Base-by-base conservation (phyloP, 345 rosid genomes). In the Gossypium raimondii region DNA sequence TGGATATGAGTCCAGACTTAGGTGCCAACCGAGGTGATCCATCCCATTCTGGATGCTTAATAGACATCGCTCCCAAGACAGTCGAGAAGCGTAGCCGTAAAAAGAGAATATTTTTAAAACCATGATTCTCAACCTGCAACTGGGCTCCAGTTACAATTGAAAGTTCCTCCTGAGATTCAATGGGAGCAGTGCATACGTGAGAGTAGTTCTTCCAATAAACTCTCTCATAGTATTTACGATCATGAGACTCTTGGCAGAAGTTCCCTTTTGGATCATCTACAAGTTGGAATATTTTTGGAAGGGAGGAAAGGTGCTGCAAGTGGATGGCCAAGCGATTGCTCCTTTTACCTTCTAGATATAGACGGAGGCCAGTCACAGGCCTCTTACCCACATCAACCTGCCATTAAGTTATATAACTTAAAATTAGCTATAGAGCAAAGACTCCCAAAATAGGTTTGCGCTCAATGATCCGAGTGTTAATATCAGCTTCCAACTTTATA, bases 381-480 rank as follows among this genome's bases (percentile, higher is more conserved):
- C 98, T 87, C 84, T 89, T 89, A 66, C 98, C 97, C 69, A 93
- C 99, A 78, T 93, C 97, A 79, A 95, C 97, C 99, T 93, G 84
- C 73, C 68, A 72, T 41, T 48, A 50, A 58, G 75, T 72, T 73
- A 47, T 24, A 47, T 13, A 67, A 67, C 18, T 24, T 47, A 10
- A 67, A 47, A 47, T 47, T 22, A 67, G 55, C 11, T 47, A 67
- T 22, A 47, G 7, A 67, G 24, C 38, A 67, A 20, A 67, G 29
- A 47, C 41, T 68, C 0, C 14, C 22, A 50, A 2, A 50, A 48
- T 3, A 50, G 14, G 58, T 8, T 16, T 3, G 59, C 4, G 59
- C 59, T 69, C 44, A 69, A 51, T 10, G 45, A 69, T 29, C 7
- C 20, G 4, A 64, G 22, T 13, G 34, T 4, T 48, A 47, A 16